A percentile compares a stretch with the other conserved stretches of the same genome.
Conservation (phyloP, 768 basidiomycete species). For the Kwoniella sp. region DNA sequence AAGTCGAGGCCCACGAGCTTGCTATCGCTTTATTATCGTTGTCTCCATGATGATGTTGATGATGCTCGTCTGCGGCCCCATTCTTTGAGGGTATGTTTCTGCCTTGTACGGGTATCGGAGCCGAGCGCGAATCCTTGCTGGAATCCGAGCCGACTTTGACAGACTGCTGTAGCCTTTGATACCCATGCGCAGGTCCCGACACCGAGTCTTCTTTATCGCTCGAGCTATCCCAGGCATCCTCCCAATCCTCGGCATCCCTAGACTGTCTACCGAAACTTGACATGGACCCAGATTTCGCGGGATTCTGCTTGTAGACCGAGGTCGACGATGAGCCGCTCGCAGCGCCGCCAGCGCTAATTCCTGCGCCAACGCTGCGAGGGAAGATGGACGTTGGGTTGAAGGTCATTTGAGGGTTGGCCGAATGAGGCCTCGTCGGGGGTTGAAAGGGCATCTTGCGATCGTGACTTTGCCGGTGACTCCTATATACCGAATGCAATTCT, state of each 20-base stretch:
- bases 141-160: not conserved
- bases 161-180: not conserved
- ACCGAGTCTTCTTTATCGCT: conserved; percentile 48
- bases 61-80: conserved; percentile 8
- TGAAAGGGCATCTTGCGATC: conserved; percentile 42
- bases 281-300: conserved; percentile 8
- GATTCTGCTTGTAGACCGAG: conserved; percentile 15
- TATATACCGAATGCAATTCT: too few relatives aligned
- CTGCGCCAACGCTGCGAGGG: conserved; percentile 9
- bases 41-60: not conserved
- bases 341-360: too few relatives aligned
- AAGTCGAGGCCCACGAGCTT: conserved; percentile 34
- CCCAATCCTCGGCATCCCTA: conserved; percentile 40
- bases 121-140: conserved; percentile 3
- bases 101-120: conserved; percentile 10
- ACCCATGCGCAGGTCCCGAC: not conserved
- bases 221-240: conserved; percentile 54
- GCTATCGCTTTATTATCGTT: conserved; percentile 9
- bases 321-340: conserved; percentile 14
- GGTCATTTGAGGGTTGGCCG: conserved; percentile 38
- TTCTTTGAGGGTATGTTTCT: not conserved
- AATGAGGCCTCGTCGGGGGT: conserved; percentile 50
- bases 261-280: conserved; percentile 14
- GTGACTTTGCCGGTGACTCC: too few relatives aligned
- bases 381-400: conserved; percentile 36